Evolutionary conservation across 345 rosid species (phyloP).

Genomic region (Raphanus sativus): DNA sequence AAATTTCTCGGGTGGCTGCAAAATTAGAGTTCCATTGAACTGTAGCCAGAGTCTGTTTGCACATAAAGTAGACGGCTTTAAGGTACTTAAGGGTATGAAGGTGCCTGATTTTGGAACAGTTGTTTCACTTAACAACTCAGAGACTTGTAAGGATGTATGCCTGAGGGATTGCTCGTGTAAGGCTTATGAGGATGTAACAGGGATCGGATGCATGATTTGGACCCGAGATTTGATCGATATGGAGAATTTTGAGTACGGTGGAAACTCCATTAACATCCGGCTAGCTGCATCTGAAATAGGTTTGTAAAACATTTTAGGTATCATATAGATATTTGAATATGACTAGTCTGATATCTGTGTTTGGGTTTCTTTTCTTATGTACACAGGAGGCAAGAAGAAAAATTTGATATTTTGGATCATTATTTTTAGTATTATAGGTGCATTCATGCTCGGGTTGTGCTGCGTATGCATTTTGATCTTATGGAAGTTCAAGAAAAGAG

Average conservation of each 20-base stretch:
- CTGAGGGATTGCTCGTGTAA: constrained; percentile 51
- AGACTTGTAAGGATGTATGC: constrained; percentile 51
- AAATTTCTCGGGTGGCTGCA: constrained; percentile 47
- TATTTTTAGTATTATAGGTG: constrained; percentile 3
- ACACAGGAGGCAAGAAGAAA: constrained; percentile 37
- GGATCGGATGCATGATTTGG: constrained; percentile 62
- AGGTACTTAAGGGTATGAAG: constrained; percentile 47
- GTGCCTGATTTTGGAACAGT: constrained; percentile 49
- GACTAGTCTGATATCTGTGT: background rate
- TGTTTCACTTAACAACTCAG: constrained; percentile 48
- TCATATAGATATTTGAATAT: background rate
- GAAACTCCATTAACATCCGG: constrained; percentile 45
- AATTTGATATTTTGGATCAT: constrained; percentile 32
- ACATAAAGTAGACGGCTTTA: constrained; percentile 39
- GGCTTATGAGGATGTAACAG: constrained; percentile 41
- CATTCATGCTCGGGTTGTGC: constrained; percentile 31
- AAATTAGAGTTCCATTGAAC: constrained; percentile 35
- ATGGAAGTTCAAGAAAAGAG: constrained; percentile 47
- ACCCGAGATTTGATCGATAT: constrained; percentile 39
- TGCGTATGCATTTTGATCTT: constrained; percentile 38
- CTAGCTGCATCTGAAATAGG: constrained; percentile 49
- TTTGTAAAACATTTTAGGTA: constrained; percentile 16
- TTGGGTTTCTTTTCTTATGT: background rate
- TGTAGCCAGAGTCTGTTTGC: constrained; percentile 36
- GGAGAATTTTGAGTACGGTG: constrained; percentile 16